These are phyloP conservation scores for Colletotrichum karsti DNA, from an alignment of 2,329 filamentous ascomycete species.

Conservation along the genomic window DNA sequence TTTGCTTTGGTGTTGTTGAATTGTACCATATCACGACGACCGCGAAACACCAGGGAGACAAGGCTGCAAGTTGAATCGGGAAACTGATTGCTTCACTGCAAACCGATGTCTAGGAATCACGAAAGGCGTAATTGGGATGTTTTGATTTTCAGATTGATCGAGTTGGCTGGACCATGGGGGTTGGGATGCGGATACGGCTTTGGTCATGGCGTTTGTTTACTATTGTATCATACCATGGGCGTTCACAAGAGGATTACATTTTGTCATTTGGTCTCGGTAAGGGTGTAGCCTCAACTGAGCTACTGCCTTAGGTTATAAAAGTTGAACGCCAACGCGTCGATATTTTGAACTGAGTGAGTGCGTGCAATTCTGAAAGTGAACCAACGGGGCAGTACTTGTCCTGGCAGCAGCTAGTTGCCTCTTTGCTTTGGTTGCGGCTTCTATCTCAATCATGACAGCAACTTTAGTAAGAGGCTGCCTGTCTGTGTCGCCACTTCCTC, in stretches of 20 bases:
- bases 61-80: not conserved
- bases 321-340: slow-evolving; percentile 1
- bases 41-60: not conserved
- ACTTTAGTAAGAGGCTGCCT: no score
- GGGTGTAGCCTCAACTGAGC: not conserved
- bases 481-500: no score
- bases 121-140: slow-evolving; percentile 17
- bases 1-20: not conserved
- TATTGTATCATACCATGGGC: slow-evolving; percentile 20
- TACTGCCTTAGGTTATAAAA: slow-evolving; percentile 7
- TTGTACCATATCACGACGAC: slow-evolving; percentile 23
- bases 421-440: no score
- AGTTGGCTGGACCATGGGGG: not conserved
- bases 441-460: no score
- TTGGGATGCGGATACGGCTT: not conserved
- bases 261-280: not conserved
- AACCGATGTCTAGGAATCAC: not conserved
- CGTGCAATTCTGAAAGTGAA: not conserved
- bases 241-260: slow-evolving; percentile 7
- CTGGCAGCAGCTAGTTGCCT: no score
- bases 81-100: not conserved
- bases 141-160: slow-evolving; percentile 6
- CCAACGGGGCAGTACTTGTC: no score
- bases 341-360: no score
- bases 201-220: slow-evolving; percentile 14